Conservation (phyloP, 164 flowering plant species). For the Kalanchoe fedtschenkoi region DNA sequence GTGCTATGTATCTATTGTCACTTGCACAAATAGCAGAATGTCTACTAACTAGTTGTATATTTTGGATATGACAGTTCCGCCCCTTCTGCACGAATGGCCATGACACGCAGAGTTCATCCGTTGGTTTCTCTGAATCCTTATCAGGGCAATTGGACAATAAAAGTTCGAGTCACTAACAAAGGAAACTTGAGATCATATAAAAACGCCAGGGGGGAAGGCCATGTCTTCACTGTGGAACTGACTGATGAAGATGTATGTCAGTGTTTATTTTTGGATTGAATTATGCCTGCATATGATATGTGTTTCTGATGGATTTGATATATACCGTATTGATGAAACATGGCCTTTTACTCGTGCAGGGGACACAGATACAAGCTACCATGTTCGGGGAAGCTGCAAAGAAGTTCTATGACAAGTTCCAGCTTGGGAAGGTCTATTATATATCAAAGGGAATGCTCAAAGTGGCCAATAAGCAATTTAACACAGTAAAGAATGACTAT, state of each 20-base stretch:
- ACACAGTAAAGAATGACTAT: conserved; percentile 87
- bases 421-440: conserved; percentile 80
- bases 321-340: not conserved
- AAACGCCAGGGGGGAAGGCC: conserved; percentile 63
- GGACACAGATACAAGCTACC: conserved; percentile 97
- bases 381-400: conserved; percentile 91
- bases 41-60: not conserved
- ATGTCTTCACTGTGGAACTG: conserved; percentile 85
- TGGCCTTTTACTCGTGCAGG: conserved; percentile 31
- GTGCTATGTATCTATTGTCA: not conserved
- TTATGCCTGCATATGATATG: not conserved
- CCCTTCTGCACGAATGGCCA: conserved; percentile 82
- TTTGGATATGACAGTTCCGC: conserved; percentile 41
- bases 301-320: not conserved
- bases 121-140: conserved; percentile 88
- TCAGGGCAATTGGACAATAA: conserved; percentile 89
- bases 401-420: conserved; percentile 67
- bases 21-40: not conserved
- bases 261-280: conserved; percentile 6
- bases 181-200: conserved; percentile 33
- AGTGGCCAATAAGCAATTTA: conserved; percentile 86
- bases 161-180: conserved; percentile 55
- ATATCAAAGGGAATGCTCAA: conserved; percentile 70
- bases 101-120: conserved; percentile 84
- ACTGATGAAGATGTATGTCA: conserved; percentile 81